A percentile compares a stretch with the other conserved stretches of the same genome.
Evolutionary conservation across 768 basidiomycete species (phyloP).

Genomic region (Kwoniella shandongensis): DNA sequence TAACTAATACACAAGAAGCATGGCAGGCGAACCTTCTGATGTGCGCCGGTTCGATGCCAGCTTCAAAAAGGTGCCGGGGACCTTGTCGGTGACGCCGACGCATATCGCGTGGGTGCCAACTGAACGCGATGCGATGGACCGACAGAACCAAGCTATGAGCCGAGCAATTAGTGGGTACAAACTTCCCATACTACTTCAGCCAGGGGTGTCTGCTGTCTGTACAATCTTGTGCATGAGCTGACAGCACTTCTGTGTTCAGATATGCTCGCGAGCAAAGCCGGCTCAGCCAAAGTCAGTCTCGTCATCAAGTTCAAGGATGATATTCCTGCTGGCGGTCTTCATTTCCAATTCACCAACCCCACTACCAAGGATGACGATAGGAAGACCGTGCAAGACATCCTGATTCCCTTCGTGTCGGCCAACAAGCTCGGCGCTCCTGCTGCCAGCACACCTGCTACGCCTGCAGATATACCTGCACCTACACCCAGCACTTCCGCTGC

Average conservation of each 20-base stretch:
- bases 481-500: constrained; percentile 14
- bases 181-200: background rate
- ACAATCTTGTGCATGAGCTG: background rate
- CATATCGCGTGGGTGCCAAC: constrained; percentile 44
- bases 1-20: background rate
- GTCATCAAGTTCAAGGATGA: constrained; percentile 51
- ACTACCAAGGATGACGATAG: constrained; percentile 35
- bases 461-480: constrained; percentile 2
- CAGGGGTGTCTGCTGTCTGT: background rate
- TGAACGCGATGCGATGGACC: constrained; percentile 33
- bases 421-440: constrained; percentile 22
- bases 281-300: constrained; percentile 42
- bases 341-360: constrained; percentile 48
- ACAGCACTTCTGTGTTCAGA: constrained; percentile 24
- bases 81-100: constrained; percentile 31
- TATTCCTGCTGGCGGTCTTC: constrained; percentile 44
- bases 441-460: background rate
- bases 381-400: constrained; percentile 43
- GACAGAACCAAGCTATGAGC: constrained; percentile 40
- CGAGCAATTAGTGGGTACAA: constrained; percentile 36
- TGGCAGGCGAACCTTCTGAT: constrained; percentile 16
- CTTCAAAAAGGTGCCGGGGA: constrained; percentile 41
- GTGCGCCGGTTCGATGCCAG: constrained; percentile 23
- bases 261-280: constrained; percentile 52
- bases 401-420: constrained; percentile 45